Conservation (phyloP, 2,329 filamentous ascomycete genomes). For the Fusarium compactum region DNA sequence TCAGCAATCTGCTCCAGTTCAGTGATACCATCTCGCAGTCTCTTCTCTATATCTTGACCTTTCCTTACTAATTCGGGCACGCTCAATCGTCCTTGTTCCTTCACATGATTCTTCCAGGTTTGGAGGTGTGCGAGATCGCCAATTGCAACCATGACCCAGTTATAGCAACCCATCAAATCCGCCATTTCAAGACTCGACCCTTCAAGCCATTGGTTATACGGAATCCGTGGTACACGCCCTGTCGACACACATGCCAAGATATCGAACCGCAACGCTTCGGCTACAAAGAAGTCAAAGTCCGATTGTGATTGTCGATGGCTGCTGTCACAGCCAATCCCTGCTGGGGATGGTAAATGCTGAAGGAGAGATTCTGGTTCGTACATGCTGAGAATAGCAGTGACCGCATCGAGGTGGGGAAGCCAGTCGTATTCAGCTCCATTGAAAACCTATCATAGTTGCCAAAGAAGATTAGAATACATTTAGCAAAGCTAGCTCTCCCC, state of each 20-base stretch:
- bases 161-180: not conserved
- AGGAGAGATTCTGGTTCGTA: not conserved
- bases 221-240: not conserved
- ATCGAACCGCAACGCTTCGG: not conserved
- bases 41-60: not conserved
- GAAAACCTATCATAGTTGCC: not conserved
- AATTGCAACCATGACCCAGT: slow-evolving; percentile 1
- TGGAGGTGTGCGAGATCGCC: not conserved
- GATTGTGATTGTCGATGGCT: not conserved
- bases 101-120: not conserved
- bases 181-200: not conserved
- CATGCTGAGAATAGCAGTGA: not conserved
- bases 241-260: not conserved
- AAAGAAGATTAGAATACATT: no score
- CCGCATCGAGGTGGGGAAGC: not conserved
- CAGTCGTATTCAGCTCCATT: not conserved
- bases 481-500: no score
- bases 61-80: not conserved
- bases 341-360: rapidly evolving
- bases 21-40: not conserved
- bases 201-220: not conserved
- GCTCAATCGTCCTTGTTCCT: not conserved
- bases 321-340: no score
- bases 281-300: not conserved
- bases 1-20: not conserved